Evolutionary conservation across 306 rosid species (phyloP).

Genomic region (Cucumis melo): DNA sequence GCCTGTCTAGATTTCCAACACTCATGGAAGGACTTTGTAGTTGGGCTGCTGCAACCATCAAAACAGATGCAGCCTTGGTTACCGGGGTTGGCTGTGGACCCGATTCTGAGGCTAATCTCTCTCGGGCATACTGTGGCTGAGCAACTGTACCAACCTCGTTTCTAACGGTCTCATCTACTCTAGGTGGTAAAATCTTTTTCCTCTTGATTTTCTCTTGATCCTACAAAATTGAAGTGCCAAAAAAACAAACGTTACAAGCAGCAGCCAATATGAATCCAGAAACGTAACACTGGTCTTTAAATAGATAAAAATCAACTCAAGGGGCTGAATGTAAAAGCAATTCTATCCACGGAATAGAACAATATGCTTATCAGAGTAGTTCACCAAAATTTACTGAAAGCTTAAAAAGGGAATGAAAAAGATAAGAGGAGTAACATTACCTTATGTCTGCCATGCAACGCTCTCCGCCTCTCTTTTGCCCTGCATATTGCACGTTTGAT

Average conservation of each 20-base stretch:
- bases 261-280: not conserved
- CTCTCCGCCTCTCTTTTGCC: slow-evolving; percentile 84
- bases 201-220: slow-evolving; percentile 70
- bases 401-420: not conserved
- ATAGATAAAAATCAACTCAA: not conserved
- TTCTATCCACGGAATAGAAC: not conserved
- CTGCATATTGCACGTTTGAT: slow-evolving; percentile 86
- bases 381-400: not conserved
- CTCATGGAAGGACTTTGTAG: slow-evolving; percentile 38
- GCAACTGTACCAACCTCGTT: slow-evolving; percentile 30
- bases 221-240: slow-evolving; percentile 19
- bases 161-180: slow-evolving; percentile 44
- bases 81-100: slow-evolving; percentile 30
- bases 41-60: slow-evolving; percentile 23
- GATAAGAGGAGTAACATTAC: slow-evolving; percentile 16
- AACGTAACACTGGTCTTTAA: not conserved
- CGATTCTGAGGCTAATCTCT: slow-evolving; percentile 44
- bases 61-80: slow-evolving; percentile 31
- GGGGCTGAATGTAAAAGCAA: not conserved
- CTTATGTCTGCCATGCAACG: slow-evolving; percentile 44
- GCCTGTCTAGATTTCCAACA: slow-evolving; percentile 24
- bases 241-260: not conserved
- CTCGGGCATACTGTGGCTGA: slow-evolving; percentile 44
- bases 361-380: not conserved
- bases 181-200: slow-evolving; percentile 52